Percentiles rank a stretch among this genome's conserved stretches.
These are phyloP conservation scores for Podospora appendiculata DNA, from an alignment of 495 filamentous ascomycete genomes.

Conservation along the genomic window DNA sequence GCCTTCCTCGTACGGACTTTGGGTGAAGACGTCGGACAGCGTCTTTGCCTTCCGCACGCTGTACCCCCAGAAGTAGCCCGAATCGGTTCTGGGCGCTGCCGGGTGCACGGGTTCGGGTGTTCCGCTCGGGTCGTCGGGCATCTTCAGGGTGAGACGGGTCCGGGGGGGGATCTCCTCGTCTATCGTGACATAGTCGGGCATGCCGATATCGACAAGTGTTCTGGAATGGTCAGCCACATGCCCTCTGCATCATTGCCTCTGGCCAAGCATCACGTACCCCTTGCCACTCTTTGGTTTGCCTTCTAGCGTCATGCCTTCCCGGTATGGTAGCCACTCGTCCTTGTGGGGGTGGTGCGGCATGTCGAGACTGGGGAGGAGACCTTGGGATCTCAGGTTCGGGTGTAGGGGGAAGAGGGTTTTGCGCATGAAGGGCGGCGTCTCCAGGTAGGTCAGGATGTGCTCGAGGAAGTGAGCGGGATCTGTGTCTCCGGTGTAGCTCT, in stretches of 20 bases:
- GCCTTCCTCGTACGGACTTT: constrained; percentile 53
- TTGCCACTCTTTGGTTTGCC: constrained; percentile 25
- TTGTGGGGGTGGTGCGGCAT: constrained; percentile 67
- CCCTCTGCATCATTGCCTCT: not conserved
- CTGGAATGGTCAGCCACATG: constrained; percentile 7
- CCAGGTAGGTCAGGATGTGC: constrained; percentile 66
- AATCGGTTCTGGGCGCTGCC: constrained; percentile 52
- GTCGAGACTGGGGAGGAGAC: constrained; percentile 60
- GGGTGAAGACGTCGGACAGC: constrained; percentile 58
- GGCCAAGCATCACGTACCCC: constrained; percentile 13
- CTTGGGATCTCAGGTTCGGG: constrained; percentile 57
- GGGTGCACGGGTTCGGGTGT: constrained; percentile 50
- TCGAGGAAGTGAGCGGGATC: constrained; percentile 64
- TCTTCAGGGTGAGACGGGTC: constrained; percentile 59
- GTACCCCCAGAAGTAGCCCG: constrained; percentile 75
- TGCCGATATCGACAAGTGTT: constrained; percentile 54
- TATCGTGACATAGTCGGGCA: constrained; percentile 46
- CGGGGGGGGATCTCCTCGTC: constrained; percentile 45
- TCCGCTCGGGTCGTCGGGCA: constrained; percentile 36
- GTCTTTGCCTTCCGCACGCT: constrained; percentile 48
- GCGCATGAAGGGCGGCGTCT: constrained; percentile 68
- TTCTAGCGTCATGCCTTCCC: constrained; percentile 57
- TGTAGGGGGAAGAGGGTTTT: constrained; percentile 61
- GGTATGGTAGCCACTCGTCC: constrained; percentile 60
- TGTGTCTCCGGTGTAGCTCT: constrained; percentile 52